Base-by-base conservation (phyloP, 139 green algal genomes). In the Zygnema cylindricum region DNA sequence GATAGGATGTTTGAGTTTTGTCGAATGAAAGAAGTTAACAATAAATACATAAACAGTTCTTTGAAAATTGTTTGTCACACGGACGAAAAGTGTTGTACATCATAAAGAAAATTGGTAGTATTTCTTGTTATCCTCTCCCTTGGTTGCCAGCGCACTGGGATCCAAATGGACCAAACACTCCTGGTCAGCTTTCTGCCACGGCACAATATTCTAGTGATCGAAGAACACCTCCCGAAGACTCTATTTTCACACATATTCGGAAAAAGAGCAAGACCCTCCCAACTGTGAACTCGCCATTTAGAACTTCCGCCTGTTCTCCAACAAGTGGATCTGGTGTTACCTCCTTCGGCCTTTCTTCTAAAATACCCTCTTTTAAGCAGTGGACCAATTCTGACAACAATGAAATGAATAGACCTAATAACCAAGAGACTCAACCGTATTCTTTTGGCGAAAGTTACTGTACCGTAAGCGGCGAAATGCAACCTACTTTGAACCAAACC, bases 221-320 rank as follows among this genome's bases (percentile, higher is more conserved):
- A 63, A 63, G 49, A 63, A 63, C 71, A 41, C 71, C 71, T 79
- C 71, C 71, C 16, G 71, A 16, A 41, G 71, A 79, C 7, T 41
- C 36, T 23, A 79, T 79, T 16, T 79, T 79, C 71, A 23, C 36
- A 7, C 71, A 79, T 16, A 79, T 79, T 43, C 36, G 38, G 71
- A 79, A 43, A 11, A 79, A 79, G 16, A 79, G 71, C 71, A 79
- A 43, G 38, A 54, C 71, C 71, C 71, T 79, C 21, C 71, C 71
- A 16, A 63, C 7, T 16, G 49, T 16, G 16, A 16, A 16, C 49
- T 7, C 7, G 7, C 49, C 7, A 63, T 63, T 63, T 63, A 63
- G 49, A 7, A 63, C 16, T 63, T 16, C 49, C 7, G 49, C 49
- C 16, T 63, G 7, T 63, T 63, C 49, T n/a, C n/a, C 49, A 63